Percentiles rank a stretch among this genome's conserved stretches.
phyloP scores from a whole-genome alignment of 768 basidiomycete genomes.

The Phanerodontia chrysosporium region DNA sequence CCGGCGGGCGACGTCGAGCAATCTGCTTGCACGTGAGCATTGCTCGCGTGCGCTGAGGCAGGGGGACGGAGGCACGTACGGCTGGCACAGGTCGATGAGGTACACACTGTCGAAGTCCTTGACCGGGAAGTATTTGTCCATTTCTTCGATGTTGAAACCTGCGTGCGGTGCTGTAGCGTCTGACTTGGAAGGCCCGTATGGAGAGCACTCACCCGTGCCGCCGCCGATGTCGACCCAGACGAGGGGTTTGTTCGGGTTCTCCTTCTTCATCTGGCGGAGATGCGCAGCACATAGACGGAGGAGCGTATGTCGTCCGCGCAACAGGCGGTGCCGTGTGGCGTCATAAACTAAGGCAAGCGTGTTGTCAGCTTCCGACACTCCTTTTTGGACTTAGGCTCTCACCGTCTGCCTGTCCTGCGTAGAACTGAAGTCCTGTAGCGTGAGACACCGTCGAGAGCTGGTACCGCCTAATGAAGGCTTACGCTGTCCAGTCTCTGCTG shows the following conservation, averaged over 20 bases:
- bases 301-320: conserved; percentile 72
- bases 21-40: conserved; percentile 12
- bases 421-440: conserved; percentile 1
- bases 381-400: not conserved
- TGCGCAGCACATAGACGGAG: conserved; percentile 63
- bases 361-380: not conserved
- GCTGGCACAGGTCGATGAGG: conserved; percentile 60
- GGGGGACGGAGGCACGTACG: conserved; percentile 19
- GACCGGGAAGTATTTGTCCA: conserved; percentile 59
- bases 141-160: conserved; percentile 70
- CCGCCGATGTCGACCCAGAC: conserved; percentile 81
- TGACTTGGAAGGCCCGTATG: not conserved
- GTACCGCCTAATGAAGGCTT: not conserved
- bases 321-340: conserved; percentile 52
- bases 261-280: conserved; percentile 42
- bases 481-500: conserved; percentile 3
- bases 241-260: conserved; percentile 40
- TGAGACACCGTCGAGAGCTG: not conserved
- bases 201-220: conserved; percentile 46
- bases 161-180: conserved; percentile 2
- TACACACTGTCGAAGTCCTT: conserved; percentile 63
- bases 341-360: conserved; percentile 51
- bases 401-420: conserved; percentile 15
- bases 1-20: conserved; percentile 66
- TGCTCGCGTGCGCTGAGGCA: not conserved